Evolutionary conservation across 1,284 basidiomycete species (phyloP).

Genomic region (Irpex lacteus): DNA sequence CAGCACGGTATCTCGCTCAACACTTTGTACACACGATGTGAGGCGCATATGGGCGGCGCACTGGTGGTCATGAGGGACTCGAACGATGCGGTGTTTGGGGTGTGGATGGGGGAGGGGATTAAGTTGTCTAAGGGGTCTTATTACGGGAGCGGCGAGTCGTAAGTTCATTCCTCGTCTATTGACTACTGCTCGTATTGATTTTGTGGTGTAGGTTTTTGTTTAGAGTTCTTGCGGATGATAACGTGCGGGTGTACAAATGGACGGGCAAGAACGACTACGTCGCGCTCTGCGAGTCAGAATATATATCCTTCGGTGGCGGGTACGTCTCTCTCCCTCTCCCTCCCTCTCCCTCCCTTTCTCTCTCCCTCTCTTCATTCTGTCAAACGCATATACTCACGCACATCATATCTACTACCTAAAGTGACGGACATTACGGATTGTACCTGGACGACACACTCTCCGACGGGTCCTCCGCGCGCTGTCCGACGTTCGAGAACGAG

Average conservation of each 20-base stretch:
- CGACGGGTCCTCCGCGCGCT: conserved; percentile 81
- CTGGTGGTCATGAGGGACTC: conserved; percentile 62
- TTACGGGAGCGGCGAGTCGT: conserved; percentile 87
- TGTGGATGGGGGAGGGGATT: conserved; percentile 77
- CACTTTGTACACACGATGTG: conserved; percentile 78
- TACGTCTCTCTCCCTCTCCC: conserved; percentile 37
- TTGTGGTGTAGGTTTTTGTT: no score
- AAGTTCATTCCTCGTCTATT: no score
- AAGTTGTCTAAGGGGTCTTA: conserved; percentile 60
- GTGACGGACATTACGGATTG: conserved; percentile 85
- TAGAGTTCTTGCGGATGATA: conserved; percentile 42
- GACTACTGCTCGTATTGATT: no score
- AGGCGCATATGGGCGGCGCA: conserved; percentile 41
- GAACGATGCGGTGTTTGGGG: conserved; percentile 70
- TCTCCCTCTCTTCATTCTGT: background rate
- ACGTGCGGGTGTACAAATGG: conserved; percentile 75
- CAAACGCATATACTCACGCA: background rate
- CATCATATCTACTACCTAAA: conserved; percentile 27
- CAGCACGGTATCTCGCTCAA: conserved; percentile 93
- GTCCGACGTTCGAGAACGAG: conserved; percentile 88
- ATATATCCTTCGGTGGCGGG: conserved; percentile 91
- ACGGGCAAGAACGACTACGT: conserved; percentile 93
- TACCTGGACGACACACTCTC: conserved; percentile 85
- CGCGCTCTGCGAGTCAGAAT: conserved; percentile 77
- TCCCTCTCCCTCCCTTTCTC: no score